A percentile compares a stretch with the other conserved stretches of the same genome.
phyloP scores from a whole-genome alignment of 2,329 filamentous ascomycete genomes.

The Pyrenophora seminiperda region DNA sequence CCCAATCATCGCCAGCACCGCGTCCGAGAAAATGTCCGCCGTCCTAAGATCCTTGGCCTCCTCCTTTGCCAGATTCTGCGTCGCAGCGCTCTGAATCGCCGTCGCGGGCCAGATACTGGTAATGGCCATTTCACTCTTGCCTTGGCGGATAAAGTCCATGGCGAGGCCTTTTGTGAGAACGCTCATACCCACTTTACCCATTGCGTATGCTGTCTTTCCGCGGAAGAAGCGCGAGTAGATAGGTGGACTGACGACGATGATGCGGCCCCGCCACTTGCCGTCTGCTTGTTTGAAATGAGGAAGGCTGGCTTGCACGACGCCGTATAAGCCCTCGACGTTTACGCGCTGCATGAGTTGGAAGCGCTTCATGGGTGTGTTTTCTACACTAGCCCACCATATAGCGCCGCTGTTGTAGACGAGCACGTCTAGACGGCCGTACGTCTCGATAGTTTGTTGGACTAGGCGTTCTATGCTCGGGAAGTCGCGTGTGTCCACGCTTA shows the following conservation, averaged over 20 bases:
- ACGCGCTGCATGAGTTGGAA: constrained; percentile 65
- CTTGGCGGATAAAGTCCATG: constrained; percentile 77
- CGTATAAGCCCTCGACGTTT: constrained; percentile 72
- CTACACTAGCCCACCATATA: constrained; percentile 81
- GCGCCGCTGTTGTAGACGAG: constrained; percentile 84
- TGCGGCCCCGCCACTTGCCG: constrained; percentile 62
- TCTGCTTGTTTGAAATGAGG: constrained; percentile 65
- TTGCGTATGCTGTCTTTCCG: constrained; percentile 84
- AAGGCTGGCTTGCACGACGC: constrained; percentile 68
- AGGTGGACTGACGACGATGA: constrained; percentile 81
- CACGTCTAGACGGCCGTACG: constrained; percentile 70
- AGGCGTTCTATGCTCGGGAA: constrained; percentile 65
- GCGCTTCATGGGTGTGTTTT: constrained; percentile 73
- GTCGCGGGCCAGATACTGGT: constrained; percentile 82
- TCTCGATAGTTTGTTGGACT: constrained; percentile 61
- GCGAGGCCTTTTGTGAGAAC: constrained; percentile 80
- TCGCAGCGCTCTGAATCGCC: constrained; percentile 79
- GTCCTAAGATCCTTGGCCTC: constrained; percentile 65
- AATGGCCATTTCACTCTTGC: constrained; percentile 70
- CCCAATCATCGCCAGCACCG: constrained; percentile 72
- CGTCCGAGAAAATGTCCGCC: constrained; percentile 76
- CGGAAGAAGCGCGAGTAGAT: constrained; percentile 86
- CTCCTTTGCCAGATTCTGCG: constrained; percentile 57
- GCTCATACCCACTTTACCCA: constrained; percentile 79
- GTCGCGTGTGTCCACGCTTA: constrained; percentile 73